Evolutionary conservation across 257 asterid species (phyloP).

Genomic region (Nicotiana benthamiana): DNA sequence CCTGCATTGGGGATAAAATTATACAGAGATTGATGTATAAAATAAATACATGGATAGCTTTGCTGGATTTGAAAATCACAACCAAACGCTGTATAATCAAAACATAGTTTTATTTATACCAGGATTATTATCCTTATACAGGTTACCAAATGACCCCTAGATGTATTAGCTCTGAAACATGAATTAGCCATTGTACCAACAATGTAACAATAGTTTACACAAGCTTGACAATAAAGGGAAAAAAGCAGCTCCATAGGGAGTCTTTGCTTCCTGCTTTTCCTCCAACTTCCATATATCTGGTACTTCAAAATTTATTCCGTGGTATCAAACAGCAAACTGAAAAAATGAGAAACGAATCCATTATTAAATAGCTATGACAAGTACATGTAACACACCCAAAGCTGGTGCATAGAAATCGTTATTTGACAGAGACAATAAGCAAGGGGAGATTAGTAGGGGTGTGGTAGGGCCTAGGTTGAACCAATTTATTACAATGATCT

Average conservation of each 20-base stretch:
- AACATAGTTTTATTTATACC: too few species aligned
- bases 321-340: conserved; percentile 3
- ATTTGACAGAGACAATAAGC: not conserved
- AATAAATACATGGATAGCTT: too few species aligned
- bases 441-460: not conserved
- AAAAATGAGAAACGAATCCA: not conserved
- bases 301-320: conserved; percentile 1
- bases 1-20: too few species aligned
- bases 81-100: too few species aligned
- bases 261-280: not conserved
- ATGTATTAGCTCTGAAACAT: not conserved
- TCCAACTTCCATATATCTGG: not conserved
- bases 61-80: too few species aligned
- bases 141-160: too few species aligned
- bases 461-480: not conserved
- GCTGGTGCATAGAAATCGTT: not conserved
- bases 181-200: not conserved
- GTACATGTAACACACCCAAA: not conserved
- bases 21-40: too few species aligned
- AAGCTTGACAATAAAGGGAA: not conserved
- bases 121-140: too few species aligned
- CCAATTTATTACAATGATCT: not conserved
- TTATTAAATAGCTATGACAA: not conserved
- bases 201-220: not conserved
- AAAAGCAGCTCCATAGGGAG: not conserved